Evolutionary conservation across 2,329 filamentous ascomycete species (phyloP).

Genomic region (Claviceps maximensis): DNA sequence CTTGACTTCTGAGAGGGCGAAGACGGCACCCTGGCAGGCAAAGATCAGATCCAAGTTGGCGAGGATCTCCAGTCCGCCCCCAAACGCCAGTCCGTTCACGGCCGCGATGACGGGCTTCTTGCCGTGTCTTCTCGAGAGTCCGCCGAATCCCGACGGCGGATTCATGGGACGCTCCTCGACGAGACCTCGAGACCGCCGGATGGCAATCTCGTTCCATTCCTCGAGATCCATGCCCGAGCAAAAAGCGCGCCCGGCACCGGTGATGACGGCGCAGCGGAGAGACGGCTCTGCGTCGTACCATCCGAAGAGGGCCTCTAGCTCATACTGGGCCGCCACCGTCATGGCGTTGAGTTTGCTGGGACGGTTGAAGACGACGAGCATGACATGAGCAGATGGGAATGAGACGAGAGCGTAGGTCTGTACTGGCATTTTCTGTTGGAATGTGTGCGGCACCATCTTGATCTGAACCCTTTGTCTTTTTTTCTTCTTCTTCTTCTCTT

Average conservation of each 20-base stretch:
- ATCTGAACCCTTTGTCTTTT: not conserved
- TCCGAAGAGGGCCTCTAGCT: constrained; percentile 35
- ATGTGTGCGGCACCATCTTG: not conserved
- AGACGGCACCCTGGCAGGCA: constrained; percentile 42
- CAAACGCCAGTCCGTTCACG: constrained; percentile 62
- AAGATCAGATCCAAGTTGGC: constrained; percentile 62
- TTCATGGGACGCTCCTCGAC: constrained; percentile 13
- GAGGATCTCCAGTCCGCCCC: constrained; percentile 66
- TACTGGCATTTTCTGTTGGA: not conserved
- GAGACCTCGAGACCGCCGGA: constrained; percentile 6
- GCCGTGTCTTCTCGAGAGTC: constrained; percentile 49
- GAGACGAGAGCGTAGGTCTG: constrained; percentile 28
- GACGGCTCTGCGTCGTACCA: constrained; percentile 51
- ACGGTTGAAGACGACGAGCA: constrained; percentile 45
- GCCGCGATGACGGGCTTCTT: constrained; percentile 67
- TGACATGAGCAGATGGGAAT: not conserved
- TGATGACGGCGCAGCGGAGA: constrained; percentile 49
- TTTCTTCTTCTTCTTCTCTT: too few relatives aligned
- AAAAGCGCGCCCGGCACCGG: constrained; percentile 50
- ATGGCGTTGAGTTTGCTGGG: constrained; percentile 46
- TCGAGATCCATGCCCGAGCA: constrained; percentile 57
- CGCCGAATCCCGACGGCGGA: constrained; percentile 45
- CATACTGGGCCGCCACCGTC: constrained; percentile 31
- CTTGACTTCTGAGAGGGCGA: constrained; percentile 59
- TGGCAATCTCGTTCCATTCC: constrained; percentile 42